Percentiles rank a stretch among this genome's conserved stretches.
Evolutionary conservation across 139 green algal genomes (phyloP).

Genomic region (Astrephomene gubernaculifera): DNA sequence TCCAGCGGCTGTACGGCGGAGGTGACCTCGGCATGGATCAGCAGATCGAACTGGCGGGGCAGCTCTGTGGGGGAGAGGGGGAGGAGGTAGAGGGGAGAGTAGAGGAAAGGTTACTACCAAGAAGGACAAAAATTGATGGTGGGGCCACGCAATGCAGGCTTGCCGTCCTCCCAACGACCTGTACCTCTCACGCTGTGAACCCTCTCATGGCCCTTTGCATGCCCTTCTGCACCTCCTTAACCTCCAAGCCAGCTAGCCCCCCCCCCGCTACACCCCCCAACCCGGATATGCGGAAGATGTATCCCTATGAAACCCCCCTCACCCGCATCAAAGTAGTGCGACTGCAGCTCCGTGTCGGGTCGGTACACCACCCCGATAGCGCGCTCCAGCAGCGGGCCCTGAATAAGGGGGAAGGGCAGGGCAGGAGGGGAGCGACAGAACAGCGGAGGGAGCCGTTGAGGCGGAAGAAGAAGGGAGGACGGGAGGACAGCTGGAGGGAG

Average conservation of each 20-base stretch:
- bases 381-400: conserved; percentile 62
- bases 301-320: not conserved
- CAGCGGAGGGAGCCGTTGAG: too few relatives aligned
- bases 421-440: too few relatives aligned
- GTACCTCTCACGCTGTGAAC: too few relatives aligned
- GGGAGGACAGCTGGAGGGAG: too few relatives aligned
- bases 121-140: not conserved
- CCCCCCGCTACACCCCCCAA: not conserved
- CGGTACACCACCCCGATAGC: conserved; percentile 79
- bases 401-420: too few relatives aligned
- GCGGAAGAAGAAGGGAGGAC: too few relatives aligned
- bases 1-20: conserved; percentile 19
- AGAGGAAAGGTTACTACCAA: not conserved
- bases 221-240: too few relatives aligned
- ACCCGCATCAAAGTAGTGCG: conserved; percentile 67
- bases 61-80: conserved; percentile 32
- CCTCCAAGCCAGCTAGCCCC: not conserved
- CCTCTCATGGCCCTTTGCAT: too few relatives aligned
- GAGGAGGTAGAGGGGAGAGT: not conserved
- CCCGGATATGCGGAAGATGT: not conserved
- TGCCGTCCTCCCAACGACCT: too few relatives aligned
- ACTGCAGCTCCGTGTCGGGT: conserved; percentile 66
- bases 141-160: too few relatives aligned
- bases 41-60: conserved; percentile 67
- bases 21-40: conserved; percentile 67